Base-by-base conservation (phyloP, 2,329 filamentous ascomycete species). In the Saccharata proteae region DNA sequence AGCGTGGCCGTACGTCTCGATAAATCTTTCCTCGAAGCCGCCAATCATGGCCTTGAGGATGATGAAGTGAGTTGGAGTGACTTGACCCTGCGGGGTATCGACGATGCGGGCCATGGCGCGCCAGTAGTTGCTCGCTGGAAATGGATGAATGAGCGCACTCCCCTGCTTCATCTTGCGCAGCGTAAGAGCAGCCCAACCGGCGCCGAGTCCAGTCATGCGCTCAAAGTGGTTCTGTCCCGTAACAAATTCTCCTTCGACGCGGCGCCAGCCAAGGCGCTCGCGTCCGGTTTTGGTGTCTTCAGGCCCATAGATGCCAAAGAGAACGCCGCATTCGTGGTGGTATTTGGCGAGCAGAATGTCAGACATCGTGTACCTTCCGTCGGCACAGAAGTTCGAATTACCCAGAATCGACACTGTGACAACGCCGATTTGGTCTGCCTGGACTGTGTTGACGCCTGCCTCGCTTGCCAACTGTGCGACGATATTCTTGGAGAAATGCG, bases 331-430 rank as follows among this genome's bases (percentile, higher is more conserved):
- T 3, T 73, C 66, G 11, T 80, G 65, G 37, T 85, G 75, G 46
- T 82, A 80, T 54, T 96, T 94, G 33, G 86, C 78, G 46, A 93
- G 77, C 17, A 96, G 65, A 37, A 96, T 81, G 49, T 92, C 82
- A 31, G 84, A 77, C 36, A 93, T 64, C 1, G 77, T 69, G 28
- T 69, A 57, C 6, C 74, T 77, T 30, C 23, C n/a, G 18, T 17
- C 19, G 19, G 19, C 7, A 15, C 33, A 35, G 22, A 27, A 23
- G 8, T 30, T 12, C 3, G 22, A 28, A 6, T 18, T 18, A 13
- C 33, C 33, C 14, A 35, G 16, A 5, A 35, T 14, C 5, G 27
- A 30, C 11, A 35, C 33, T 3, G 78, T 79, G 1, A 77, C 68
- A 15, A 86, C 65, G 15, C 84, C 84, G 26, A 92, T 69, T 1